Evolutionary conservation across 2,329 filamentous ascomycete species (phyloP).

Genomic region (Xylariaceae sp.): DNA sequence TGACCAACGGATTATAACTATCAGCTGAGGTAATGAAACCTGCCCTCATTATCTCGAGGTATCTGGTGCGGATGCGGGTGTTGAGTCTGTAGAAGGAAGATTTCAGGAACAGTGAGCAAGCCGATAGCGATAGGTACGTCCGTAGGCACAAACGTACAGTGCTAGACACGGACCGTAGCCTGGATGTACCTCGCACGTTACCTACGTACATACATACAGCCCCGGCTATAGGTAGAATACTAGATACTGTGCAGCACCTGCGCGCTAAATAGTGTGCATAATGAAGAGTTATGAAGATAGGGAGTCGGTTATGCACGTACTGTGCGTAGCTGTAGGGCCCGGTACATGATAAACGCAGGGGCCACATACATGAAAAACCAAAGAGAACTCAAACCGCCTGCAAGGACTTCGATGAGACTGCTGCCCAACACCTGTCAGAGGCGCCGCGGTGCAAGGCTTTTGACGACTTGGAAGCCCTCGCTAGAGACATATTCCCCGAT

Average conservation of each 20-base stretch:
- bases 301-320: background rate
- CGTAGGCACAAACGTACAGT: background rate
- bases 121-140: no score
- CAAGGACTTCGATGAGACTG: background rate
- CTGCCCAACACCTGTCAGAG: slow-evolving; percentile 5
- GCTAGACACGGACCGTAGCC: background rate
- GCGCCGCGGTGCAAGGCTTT: background rate
- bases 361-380: background rate
- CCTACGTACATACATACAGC: background rate
- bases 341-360: slow-evolving; percentile 6
- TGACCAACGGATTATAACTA: slow-evolving; percentile 22
- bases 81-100: background rate
- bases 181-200: no score
- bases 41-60: slow-evolving; percentile 3
- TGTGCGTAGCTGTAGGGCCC: background rate
- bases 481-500: background rate
- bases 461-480: background rate
- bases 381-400: background rate
- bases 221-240: no score
- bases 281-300: background rate
- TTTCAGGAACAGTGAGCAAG: background rate
- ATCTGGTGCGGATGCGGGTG: no score
- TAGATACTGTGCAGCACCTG: background rate
- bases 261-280: background rate
- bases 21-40: slow-evolving; percentile 23